Evolutionary conservation across 768 basidiomycete genomes (phyloP), one percentile per base, ranked within the genome.

Genomic region (Mycena sanguinolenta): DNA sequence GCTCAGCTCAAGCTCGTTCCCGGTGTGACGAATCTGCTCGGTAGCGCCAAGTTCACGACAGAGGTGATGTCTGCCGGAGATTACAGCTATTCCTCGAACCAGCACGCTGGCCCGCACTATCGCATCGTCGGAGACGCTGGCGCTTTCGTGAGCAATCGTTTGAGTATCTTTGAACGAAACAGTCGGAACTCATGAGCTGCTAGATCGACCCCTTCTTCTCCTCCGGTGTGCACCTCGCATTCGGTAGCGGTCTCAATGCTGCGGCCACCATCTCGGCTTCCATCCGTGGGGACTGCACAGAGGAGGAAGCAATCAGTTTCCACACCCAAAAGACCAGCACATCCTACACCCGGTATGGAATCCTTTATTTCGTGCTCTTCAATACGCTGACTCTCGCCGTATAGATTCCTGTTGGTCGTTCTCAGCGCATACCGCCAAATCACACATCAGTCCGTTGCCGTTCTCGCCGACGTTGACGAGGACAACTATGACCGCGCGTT

Each of bases 151-250:
- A 32, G 46, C 50, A 17, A n/a, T n/a, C n/a, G n/a, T 39, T 39
- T 14, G 23, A 14, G 27, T 50, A 25, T 25, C 9, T 16, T 50
- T n/a, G 19, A 46, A 46, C 19, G 39, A 10, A 49, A 2, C 2
- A 13, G 39, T 39, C 3, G 13, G 16, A 39, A 14, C 16, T 39
- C 6, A 39, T 39, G 3, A 3, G 8, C 6, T 39, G 39, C 39
- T 14, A 65, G 63, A 90, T 90, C 64, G 89, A 90, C 72, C 89
- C 89, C 0, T 86, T 90, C 78, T 90, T 90, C 79, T 90, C 89
- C 4, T 88, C 86, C 60, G 84, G 84, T 0, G 80, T 84, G 34
- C 84, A 85, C 71, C 76, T 85, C 16, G 84, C 83, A 7, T 75
- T 83, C 34, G 75, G 79, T 2, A 76, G 80, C 21, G 83, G 76